Evolutionary conservation across 2,329 filamentous ascomycete genomes (phyloP).

Genomic region (Dendrostoma leiphaemia): DNA sequence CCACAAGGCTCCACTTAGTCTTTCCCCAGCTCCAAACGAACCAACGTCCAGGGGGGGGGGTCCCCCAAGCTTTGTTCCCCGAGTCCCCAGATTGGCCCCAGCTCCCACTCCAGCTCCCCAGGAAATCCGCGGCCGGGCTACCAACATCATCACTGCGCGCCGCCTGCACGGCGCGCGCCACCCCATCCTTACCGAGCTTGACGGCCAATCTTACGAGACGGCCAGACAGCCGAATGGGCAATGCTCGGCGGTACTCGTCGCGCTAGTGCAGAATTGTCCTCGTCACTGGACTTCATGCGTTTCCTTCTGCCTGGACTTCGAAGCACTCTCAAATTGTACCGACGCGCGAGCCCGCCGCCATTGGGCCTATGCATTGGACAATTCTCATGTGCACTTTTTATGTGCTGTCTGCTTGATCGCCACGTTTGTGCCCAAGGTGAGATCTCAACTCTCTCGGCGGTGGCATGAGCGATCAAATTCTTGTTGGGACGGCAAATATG

Average conservation of each 20-base stretch:
- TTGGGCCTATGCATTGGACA: too few species aligned
- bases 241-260: conserved; percentile 1
- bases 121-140: not conserved
- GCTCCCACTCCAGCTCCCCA: not conserved
- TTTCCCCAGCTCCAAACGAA: not conserved
- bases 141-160: not conserved
- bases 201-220: not conserved
- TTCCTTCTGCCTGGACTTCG: not conserved
- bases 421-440: too few species aligned
- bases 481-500: too few species aligned
- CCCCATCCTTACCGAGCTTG: not conserved
- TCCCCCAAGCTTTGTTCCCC: not conserved
- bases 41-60: too few species aligned
- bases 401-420: too few species aligned
- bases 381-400: too few species aligned
- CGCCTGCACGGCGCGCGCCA: not conserved
- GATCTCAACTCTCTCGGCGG: too few species aligned
- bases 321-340: too few species aligned
- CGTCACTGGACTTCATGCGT: not conserved
- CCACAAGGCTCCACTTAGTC: not conserved
- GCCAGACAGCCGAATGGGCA: not conserved
- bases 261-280: not conserved
- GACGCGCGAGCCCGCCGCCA: too few species aligned
- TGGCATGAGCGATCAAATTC: too few species aligned
- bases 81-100: not conserved